phyloP scores from a whole-genome alignment of 768 basidiomycete species.

The Fistulinella prunicolor region DNA sequence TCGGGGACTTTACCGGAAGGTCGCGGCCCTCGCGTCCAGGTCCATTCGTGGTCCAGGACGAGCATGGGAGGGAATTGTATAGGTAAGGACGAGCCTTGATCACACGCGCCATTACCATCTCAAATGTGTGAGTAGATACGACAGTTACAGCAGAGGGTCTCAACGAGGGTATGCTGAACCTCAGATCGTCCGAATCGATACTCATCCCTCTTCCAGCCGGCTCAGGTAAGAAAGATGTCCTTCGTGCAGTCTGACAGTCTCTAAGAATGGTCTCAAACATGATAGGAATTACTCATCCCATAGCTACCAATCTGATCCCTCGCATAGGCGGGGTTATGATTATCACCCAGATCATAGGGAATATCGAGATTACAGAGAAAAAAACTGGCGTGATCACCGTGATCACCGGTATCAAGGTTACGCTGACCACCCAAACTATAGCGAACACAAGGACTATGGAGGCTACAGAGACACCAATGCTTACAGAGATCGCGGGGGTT shows the following conservation, averaged over 20 bases:
- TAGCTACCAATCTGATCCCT: slow-evolving; percentile 22
- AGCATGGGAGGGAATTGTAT: slow-evolving; percentile 55
- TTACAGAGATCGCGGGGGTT: slow-evolving; percentile 6
- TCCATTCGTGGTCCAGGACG: slow-evolving; percentile 59
- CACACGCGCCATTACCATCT: not conserved
- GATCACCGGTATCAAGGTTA: slow-evolving; percentile 21
- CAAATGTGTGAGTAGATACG: slow-evolving; percentile 22
- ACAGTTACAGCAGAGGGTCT: slow-evolving; percentile 21
- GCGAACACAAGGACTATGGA: slow-evolving; percentile 16
- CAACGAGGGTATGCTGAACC: slow-evolving; percentile 26
- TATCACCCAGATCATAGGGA: slow-evolving; percentile 21
- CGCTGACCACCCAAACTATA: slow-evolving; percentile 12
- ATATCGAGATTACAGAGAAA: slow-evolving; percentile 21
- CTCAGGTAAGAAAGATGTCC: slow-evolving; percentile 20
- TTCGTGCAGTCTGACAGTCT: not conserved
- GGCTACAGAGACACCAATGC: slow-evolving; percentile 6
- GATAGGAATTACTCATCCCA: slow-evolving; percentile 26
- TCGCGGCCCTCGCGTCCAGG: slow-evolving; percentile 28
- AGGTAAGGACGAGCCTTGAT: slow-evolving; percentile 37
- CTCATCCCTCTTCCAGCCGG: slow-evolving; percentile 16
- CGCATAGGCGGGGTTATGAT: slow-evolving; percentile 23
- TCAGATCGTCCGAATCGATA: slow-evolving; percentile 24
- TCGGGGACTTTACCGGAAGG: slow-evolving; percentile 47
- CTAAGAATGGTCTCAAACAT: slow-evolving; percentile 15
- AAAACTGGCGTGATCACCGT: slow-evolving; percentile 17